phyloP scores from a whole-genome alignment of 176 grass and related monocot species.

The Musa acuminata region DNA sequence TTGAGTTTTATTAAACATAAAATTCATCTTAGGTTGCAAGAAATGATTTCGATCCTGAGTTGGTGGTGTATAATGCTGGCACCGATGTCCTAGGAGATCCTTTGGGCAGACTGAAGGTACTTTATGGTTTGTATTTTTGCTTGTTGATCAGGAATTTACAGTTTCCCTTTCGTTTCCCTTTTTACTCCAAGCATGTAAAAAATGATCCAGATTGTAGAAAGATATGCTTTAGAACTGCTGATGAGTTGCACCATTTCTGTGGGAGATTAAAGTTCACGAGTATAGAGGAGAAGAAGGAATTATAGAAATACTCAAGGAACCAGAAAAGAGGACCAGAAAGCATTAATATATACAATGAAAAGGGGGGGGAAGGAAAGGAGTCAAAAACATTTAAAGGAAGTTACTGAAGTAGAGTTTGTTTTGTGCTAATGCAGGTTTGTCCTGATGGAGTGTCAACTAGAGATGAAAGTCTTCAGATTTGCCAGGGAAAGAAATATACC shows the following conservation, averaged over 20 bases:
- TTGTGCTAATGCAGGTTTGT: slow-evolving; percentile 38
- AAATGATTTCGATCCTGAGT: slow-evolving; percentile 62
- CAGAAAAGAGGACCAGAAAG: no score
- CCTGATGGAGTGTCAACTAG: slow-evolving; percentile 59
- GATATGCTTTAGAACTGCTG: not conserved
- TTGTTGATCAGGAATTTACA: not conserved
- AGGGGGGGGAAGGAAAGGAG: no score
- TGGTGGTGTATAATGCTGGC: slow-evolving; percentile 92
- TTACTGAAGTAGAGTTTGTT: not conserved
- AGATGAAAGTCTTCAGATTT: slow-evolving; percentile 85
- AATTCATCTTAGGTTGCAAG: slow-evolving; percentile 39
- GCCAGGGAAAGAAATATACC: slow-evolving; percentile 86
- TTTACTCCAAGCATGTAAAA: no score
- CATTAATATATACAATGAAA: not conserved
- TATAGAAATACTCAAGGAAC: not conserved
- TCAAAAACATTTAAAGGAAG: not conserved
- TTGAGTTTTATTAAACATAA: slow-evolving; percentile 7
- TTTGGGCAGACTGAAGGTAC: slow-evolving; percentile 77
- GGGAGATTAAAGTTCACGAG: not conserved
- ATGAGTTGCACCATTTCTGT: not conserved
- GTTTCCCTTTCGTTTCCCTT: not conserved
- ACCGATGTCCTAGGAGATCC: slow-evolving; percentile 93
- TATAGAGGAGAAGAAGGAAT: not conserved
- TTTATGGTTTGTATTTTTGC: not conserved
- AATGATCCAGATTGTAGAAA: no score